These are phyloP conservation scores for Phytophthora hybrid DNA, from an alignment of 352 stramenopile species.

Conservation along the genomic window DNA sequence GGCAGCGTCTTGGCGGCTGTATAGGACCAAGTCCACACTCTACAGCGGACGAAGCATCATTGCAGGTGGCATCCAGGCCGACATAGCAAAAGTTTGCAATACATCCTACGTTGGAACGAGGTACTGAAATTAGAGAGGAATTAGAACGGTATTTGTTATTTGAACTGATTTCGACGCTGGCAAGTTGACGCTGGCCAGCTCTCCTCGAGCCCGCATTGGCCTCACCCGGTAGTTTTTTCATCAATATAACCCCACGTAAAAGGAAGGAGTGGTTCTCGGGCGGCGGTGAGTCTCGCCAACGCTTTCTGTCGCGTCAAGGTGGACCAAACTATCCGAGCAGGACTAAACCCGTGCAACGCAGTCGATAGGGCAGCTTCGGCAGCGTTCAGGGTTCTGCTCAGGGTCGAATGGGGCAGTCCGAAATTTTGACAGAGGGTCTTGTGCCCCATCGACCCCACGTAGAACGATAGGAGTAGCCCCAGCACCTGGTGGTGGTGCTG, in stretches of 20 bases:
- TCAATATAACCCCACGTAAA: slow-evolving; percentile 27
- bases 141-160: too few species aligned
- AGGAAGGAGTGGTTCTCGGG: slow-evolving; percentile 14
- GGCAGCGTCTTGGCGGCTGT: too few species aligned
- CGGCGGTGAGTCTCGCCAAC: not conserved
- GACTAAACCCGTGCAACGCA: not conserved
- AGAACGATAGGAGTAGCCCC: slow-evolving; percentile 20
- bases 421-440: slow-evolving; percentile 7
- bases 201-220: too few species aligned
- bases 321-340: slow-evolving; percentile 5
- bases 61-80: too few species aligned
- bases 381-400: not conserved
- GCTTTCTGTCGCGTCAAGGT: not conserved
- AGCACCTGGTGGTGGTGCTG: slow-evolving; percentile 26
- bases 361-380: not conserved
- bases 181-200: too few species aligned
- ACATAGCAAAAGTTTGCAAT: too few species aligned
- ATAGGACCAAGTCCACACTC: too few species aligned
- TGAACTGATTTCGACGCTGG: too few species aligned
- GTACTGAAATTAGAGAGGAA: too few species aligned
- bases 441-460: slow-evolving; percentile 19
- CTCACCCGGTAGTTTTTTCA: slow-evolving; percentile 17
- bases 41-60: too few species aligned
- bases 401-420: slow-evolving; percentile 3
- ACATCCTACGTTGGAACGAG: too few species aligned